Conservation (phyloP, 257 asterid genomes). For the Solanum phureja region DNA sequence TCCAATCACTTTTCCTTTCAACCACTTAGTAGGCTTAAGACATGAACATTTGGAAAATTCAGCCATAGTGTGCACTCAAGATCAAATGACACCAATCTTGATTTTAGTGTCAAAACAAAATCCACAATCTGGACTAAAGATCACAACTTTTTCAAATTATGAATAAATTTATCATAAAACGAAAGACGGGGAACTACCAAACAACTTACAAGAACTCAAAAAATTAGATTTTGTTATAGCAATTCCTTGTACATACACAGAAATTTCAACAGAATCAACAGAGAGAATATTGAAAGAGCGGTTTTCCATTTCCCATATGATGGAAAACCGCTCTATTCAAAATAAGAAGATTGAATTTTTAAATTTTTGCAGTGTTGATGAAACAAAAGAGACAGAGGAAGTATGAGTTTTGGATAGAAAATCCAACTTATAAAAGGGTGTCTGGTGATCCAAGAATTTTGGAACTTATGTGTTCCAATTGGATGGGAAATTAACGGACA, state of each 20-base stretch:
- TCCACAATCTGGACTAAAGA: not conserved
- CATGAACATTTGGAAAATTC: slow-evolving; percentile 6
- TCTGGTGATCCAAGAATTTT: slow-evolving; percentile 37
- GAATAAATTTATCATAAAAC: not conserved
- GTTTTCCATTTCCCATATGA: slow-evolving; percentile 30
- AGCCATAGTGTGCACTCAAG: slow-evolving; percentile 8
- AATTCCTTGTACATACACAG: not conserved
- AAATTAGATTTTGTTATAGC: not conserved
- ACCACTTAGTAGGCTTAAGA: slow-evolving; percentile 31
- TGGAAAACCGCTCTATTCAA: slow-evolving; percentile 46
- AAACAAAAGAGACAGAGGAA: not conserved
- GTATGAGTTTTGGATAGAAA: not conserved
- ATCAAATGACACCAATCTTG: not conserved
- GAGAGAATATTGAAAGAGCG: slow-evolving; percentile 26
- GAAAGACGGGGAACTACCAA: not conserved
- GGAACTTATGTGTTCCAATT: slow-evolving; percentile 8
- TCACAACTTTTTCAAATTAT: not conserved
- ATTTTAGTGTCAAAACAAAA: not conserved
- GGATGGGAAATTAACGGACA: not conserved
- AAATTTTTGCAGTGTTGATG: not conserved
- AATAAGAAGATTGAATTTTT: not conserved
- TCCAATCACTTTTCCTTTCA: slow-evolving; percentile 44
- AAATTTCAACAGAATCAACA: not conserved
- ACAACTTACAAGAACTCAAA: not conserved
- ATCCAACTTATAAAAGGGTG: not conserved